Conservation (phyloP, 2,329 filamentous ascomycete species). For the Penicillium sclerotiorum region DNA sequence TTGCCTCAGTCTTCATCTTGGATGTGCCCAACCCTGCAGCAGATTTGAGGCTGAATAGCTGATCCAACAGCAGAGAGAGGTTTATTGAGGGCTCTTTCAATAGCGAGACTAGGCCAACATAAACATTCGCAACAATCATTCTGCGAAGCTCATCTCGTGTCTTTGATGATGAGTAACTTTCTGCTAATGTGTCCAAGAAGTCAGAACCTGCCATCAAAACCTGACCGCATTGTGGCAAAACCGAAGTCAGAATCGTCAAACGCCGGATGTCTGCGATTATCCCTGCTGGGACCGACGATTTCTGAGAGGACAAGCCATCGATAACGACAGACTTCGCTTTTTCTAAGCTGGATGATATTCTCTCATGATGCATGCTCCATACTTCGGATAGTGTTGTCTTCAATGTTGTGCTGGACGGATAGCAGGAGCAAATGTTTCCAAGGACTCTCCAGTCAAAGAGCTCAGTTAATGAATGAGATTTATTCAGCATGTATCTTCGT, state of each 20-base stretch:
- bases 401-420: constrained; percentile 64
- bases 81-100: constrained; percentile 68
- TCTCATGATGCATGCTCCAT: constrained; percentile 42
- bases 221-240: constrained; percentile 49
- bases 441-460: constrained; percentile 70
- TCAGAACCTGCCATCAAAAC: constrained; percentile 83
- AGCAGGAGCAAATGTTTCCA: constrained; percentile 67
- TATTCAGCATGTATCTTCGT: constrained; percentile 57
- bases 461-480: constrained; percentile 47
- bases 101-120: constrained; percentile 73
- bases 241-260: constrained; percentile 44
- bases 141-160: constrained; percentile 62
- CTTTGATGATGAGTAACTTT: constrained; percentile 55
- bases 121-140: constrained; percentile 71
- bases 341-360: constrained; percentile 40
- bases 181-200: constrained; percentile 73
- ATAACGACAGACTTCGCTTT: constrained; percentile 39
- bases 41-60: constrained; percentile 77
- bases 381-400: constrained; percentile 55
- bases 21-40: constrained; percentile 65
- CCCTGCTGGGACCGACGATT: constrained; percentile 15
- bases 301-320: constrained; percentile 28
- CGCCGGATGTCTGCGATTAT: constrained; percentile 34
- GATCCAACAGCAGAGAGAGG: constrained; percentile 75
- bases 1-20: constrained; percentile 47